Percentiles rank a stretch among this genome's conserved stretches.
Conservation (phyloP, 495 filamentous ascomycete species). For the Podospora tetraspora region DNA sequence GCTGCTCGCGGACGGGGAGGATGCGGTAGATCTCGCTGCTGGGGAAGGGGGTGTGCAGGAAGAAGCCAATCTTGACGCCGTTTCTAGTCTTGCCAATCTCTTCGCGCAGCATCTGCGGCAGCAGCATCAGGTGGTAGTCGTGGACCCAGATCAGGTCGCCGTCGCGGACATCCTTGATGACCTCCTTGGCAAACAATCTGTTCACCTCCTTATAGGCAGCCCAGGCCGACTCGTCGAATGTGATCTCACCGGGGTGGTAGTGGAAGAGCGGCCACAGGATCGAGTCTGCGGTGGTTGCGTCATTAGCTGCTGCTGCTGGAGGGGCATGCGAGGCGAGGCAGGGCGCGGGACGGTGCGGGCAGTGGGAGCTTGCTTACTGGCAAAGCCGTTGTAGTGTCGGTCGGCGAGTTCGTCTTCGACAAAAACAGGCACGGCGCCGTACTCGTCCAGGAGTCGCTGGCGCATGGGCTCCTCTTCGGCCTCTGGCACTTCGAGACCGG, state of each 20-base stretch:
- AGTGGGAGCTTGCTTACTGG: slow-evolving; percentile 52
- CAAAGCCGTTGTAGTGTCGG: slow-evolving; percentile 80
- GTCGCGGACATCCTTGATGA: slow-evolving; percentile 65
- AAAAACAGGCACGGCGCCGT: slow-evolving; percentile 70
- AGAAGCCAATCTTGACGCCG: slow-evolving; percentile 88
- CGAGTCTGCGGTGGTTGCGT: slow-evolving; percentile 54
- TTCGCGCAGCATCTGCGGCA: slow-evolving; percentile 79
- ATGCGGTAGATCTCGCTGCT: slow-evolving; percentile 88
- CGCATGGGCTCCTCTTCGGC: slow-evolving; percentile 59
- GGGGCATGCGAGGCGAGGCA: neutral
- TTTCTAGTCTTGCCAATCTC: slow-evolving; percentile 62
- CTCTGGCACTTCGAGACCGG: slow-evolving; percentile 78
- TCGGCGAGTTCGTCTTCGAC: slow-evolving; percentile 74
- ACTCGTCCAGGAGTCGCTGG: slow-evolving; percentile 65
- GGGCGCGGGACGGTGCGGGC: neutral
- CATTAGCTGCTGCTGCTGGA: neutral
- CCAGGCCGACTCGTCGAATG: slow-evolving; percentile 84
- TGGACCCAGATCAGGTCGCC: slow-evolving; percentile 92
- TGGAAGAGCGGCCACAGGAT: slow-evolving; percentile 96
- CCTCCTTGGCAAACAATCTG: slow-evolving; percentile 71
- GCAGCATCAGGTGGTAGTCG: slow-evolving; percentile 92
- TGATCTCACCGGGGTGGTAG: slow-evolving; percentile 91
- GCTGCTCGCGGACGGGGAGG: slow-evolving; percentile 76
- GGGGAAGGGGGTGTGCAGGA: slow-evolving; percentile 91
- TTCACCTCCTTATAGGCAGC: slow-evolving; percentile 83